Evolutionary conservation across 192 early-diverging fungal species (phyloP).

Genomic region (Umbelopsis isabellina): DNA sequence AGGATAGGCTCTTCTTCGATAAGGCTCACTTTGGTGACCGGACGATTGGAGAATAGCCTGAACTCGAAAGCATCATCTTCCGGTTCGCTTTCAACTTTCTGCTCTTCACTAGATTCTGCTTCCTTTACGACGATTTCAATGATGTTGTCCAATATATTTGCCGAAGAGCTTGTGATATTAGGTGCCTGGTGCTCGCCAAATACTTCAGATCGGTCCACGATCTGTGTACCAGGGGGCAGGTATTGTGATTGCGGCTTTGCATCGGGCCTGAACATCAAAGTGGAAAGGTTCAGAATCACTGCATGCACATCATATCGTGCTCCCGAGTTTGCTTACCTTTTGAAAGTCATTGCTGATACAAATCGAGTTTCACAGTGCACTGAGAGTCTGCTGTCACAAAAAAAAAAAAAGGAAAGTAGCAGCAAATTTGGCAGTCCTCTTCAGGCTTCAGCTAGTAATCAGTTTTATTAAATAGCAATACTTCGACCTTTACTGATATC

Average conservation of each 20-base stretch:
- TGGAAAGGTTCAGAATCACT: neutral
- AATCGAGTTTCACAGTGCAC: too few species aligned
- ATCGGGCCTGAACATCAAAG: neutral
- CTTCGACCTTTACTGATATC: too few species aligned
- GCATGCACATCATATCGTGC: neutral
- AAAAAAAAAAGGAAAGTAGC: too few species aligned
- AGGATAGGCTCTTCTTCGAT: conserved; percentile 2
- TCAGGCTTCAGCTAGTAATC: too few species aligned
- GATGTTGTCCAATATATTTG: neutral
- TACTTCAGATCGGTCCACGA: neutral
- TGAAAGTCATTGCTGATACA: neutral
- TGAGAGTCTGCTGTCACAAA: too few species aligned
- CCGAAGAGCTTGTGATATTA: neutral
- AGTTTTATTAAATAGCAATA: too few species aligned
- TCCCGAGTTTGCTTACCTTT: neutral
- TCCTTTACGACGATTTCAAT: neutral
- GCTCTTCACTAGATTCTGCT: neutral
- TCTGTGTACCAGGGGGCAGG: conserved; percentile 2
- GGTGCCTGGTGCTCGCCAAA: neutral
- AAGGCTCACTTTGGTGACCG: conserved; percentile 30
- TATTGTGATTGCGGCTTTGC: conserved; percentile 15
- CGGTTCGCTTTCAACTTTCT: neutral
- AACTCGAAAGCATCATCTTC: conserved; percentile 26
- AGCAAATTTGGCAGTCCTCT: too few species aligned
- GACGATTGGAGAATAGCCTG: conserved; percentile 25